Conservation (phyloP, 2,329 filamentous ascomycete genomes). For the Hypoxylon sp. region DNA sequence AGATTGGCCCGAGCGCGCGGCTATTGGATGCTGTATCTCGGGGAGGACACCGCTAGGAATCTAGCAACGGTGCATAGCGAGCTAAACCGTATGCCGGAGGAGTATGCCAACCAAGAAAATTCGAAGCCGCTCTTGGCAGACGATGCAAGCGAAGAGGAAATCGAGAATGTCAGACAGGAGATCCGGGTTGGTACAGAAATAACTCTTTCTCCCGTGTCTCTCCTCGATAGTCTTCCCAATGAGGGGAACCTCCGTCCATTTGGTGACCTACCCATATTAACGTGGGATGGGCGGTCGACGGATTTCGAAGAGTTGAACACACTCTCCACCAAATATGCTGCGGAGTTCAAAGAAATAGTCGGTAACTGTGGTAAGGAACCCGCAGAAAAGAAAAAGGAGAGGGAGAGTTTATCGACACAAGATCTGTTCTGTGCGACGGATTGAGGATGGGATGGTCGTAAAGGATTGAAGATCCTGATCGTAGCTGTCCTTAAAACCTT, state of each 20-base stretch:
- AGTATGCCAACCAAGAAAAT: conserved; percentile 59
- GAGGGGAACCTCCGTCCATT: conserved; percentile 62
- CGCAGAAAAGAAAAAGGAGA: conserved; percentile 52
- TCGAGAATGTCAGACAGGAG: conserved; percentile 48
- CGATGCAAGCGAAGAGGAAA: conserved; percentile 51
- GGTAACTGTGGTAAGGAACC: conserved; percentile 72
- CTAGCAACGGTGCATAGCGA: conserved; percentile 85
- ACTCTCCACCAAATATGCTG: conserved; percentile 67
- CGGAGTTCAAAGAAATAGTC: conserved; percentile 72
- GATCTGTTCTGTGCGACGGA: conserved; percentile 77
- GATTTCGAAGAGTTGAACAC: conserved; percentile 59
- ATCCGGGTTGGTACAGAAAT: conserved; percentile 50
- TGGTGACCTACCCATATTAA: conserved; percentile 70
- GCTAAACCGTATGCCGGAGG: conserved; percentile 80
- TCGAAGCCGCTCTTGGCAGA: conserved; percentile 46
- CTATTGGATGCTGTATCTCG: conserved; percentile 86
- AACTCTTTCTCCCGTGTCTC: conserved; percentile 62
- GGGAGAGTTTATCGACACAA: conserved; percentile 59
- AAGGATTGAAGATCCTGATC: background rate
- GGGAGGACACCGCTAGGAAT: conserved; percentile 65
- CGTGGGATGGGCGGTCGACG: conserved; percentile 72
- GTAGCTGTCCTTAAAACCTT: conserved; percentile 6
- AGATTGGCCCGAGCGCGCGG: conserved; percentile 82
- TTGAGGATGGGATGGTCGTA: conserved; percentile 34
- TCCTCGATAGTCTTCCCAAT: conserved; percentile 65